Base-by-base conservation (phyloP, 345 rosid species). In the Cardamine chenopodiifolia region DNA sequence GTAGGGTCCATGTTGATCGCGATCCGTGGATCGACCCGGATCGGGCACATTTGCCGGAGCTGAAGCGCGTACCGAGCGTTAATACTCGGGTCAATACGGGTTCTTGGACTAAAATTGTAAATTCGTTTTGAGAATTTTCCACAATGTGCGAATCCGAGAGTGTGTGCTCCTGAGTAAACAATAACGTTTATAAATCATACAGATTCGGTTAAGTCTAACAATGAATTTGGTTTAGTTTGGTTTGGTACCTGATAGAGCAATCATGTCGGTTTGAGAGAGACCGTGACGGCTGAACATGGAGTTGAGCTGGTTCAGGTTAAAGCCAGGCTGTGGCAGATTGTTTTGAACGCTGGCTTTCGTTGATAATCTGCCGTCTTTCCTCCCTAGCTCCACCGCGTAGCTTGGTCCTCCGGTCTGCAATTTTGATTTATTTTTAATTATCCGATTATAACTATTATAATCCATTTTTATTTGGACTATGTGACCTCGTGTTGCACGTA, bases 1-100 rank as follows among this genome's bases (percentile, higher is more conserved):
- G 82, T 70, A 0, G 98, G 97, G 60, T 93, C 98, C 94, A 93
- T 86, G 87, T 86, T 81, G 61, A 93, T 88, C 53, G 94, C 98
- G 11, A 89, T 85, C 29, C 82, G 75, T 5, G 93, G 85, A 66
- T 93, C 93, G 2, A 93, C 96, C 0, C 70, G 70, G 3, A 55
- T 0, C 18, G 96, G 96, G 39, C 98, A 93, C 96, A 86, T 83
- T 28, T 80, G 78, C 29, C 90, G 74, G 4, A 93, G 87, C 72
- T 86, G 83, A 19, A 77, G 7, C 0, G 92, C 93, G 25, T 93
- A 93, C 1, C 15, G 13, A 10, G 47, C 0, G 79, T 86, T 89
- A 8, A 93, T 52, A n/a, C 86, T 86, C 8, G 96, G 97, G 65
- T 92, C 96, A 3, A 87, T 80, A 14, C 44, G 58, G 59, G 59